These are phyloP conservation scores for Phytophthora tubulina DNA, from an alignment of 352 stramenopile species.

Conservation along the genomic window DNA sequence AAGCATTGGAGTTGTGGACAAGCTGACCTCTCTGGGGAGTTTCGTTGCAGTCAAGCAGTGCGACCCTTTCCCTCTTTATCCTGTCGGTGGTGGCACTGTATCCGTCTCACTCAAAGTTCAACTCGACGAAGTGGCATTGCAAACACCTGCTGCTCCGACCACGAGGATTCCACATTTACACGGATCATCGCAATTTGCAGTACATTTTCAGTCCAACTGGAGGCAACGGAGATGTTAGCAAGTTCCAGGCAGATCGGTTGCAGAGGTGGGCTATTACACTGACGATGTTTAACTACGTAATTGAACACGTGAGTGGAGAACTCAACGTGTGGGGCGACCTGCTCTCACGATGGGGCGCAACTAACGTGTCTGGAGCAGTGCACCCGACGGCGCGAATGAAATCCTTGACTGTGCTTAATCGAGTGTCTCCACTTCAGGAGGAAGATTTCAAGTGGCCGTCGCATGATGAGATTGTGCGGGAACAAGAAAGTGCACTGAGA, in stretches of 20 bases:
- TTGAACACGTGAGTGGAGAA: constrained; percentile 4
- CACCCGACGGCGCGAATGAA: not conserved
- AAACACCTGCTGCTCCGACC: constrained; percentile 22
- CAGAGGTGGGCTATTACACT: not conserved
- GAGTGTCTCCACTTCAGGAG: not conserved
- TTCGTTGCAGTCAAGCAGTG: not conserved
- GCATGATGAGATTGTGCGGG: not conserved
- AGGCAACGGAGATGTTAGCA: constrained; percentile 7
- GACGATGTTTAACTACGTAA: not conserved
- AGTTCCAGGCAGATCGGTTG: not conserved
- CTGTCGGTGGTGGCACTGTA: not conserved
- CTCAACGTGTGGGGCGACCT: not conserved
- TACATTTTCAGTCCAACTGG: constrained; percentile 24
- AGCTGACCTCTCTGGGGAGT: not conserved
- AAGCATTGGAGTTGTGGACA: not conserved
- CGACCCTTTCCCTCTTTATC: not conserved
- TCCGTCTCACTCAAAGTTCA: not conserved
- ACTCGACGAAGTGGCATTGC: not conserved
- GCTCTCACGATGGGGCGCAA: not conserved
- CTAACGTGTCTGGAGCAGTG: not conserved
- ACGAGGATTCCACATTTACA: constrained; percentile 33
- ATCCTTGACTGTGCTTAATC: not conserved
- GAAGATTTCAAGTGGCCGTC: not conserved
- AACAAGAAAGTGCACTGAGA: not conserved
- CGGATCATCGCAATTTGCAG: constrained; percentile 30